Evolutionary conservation across 2,329 filamentous ascomycete species (phyloP), one percentile per base, ranked within the genome.

Genomic region (Aureobasidium leucospermi): DNA sequence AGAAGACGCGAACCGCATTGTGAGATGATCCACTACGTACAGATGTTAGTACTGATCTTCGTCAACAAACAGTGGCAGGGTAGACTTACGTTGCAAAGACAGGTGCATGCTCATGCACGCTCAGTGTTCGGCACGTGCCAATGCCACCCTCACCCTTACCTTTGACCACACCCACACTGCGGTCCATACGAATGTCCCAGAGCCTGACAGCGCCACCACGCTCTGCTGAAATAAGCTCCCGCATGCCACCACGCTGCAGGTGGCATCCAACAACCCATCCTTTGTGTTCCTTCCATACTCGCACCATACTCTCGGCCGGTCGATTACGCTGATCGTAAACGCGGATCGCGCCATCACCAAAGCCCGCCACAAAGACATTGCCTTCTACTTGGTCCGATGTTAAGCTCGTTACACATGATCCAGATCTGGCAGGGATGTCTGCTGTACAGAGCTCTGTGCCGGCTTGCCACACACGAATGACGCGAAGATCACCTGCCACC

Each of bases 341-440:
- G 56, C 94, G 85, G 45, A 99, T 87, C 1, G 91, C 92, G 36
- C 94, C 94, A 68, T 99, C 95, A 16, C 94, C 94, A 68, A 97
- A 99, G 3, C 94, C 94, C 42, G 94, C 94, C 10, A 96, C 89
- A 68, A 99, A 96, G 47, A 96, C 85, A 68, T 96, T 92, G 45
- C 94, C 94, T 56, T 95, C 96, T 74, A 99, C 96, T 79, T 97
- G 94, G 73, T 99, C 94, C 15, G 91, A 96, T 2, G 94, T 97
- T 63, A 99, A 77, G 8, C 91, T 95, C 4, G 94, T 99, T 63
- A 99, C 94, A 72, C 93, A 97, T 15, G 91, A 96, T 36, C 91
- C 91, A 0, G 93, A 96, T 36, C 94, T 87, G 10, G 94, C 94
- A 36, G 92, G 91, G 56, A 99, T 96, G 70, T 99, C 94, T 62